Evolutionary conservation across 495 filamentous ascomycete genomes (phyloP).

Genomic region (Trichoderma erinaceum): DNA sequence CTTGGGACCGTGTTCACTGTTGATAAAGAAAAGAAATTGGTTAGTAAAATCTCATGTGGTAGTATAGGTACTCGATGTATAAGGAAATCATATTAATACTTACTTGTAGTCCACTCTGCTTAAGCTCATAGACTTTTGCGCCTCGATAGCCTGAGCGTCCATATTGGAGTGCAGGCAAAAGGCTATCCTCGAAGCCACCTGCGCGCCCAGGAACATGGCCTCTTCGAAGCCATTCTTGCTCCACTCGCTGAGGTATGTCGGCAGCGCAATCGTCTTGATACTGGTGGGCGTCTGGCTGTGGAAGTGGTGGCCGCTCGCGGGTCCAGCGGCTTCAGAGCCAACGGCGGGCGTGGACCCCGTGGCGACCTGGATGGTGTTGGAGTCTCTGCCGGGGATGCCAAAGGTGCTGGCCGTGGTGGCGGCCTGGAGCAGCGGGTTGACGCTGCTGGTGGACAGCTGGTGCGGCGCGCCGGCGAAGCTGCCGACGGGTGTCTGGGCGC

Average conservation of each 20-base stretch:
- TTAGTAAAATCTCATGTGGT: too few relatives aligned
- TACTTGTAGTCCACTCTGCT: slow-evolving; percentile 45
- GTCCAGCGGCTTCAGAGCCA: slow-evolving; percentile 22
- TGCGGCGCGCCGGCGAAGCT: slow-evolving; percentile 54
- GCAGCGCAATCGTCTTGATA: slow-evolving; percentile 70
- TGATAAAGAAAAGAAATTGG: neutral
- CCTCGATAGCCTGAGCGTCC: slow-evolving; percentile 35
- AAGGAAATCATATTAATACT: slow-evolving; percentile 20
- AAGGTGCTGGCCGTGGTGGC: slow-evolving; percentile 71
- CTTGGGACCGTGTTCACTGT: slow-evolving; percentile 40
- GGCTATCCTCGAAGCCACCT: slow-evolving; percentile 68
- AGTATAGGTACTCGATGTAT: neutral
- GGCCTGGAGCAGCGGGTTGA: slow-evolving; percentile 88
- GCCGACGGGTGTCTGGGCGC: slow-evolving; percentile 75
- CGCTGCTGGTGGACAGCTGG: slow-evolving; percentile 45
- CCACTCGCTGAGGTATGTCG: slow-evolving; percentile 92
- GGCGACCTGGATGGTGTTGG: slow-evolving; percentile 28
- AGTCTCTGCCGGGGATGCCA: slow-evolving; percentile 36
- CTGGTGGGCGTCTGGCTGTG: slow-evolving; percentile 86
- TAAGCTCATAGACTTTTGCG: slow-evolving; percentile 39
- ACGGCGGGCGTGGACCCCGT: slow-evolving; percentile 34
- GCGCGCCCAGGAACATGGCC: slow-evolving; percentile 72
- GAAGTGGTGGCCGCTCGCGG: slow-evolving; percentile 51
- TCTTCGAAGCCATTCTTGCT: slow-evolving; percentile 77
- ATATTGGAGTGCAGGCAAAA: slow-evolving; percentile 48